Evolutionary conservation across 169 alveolate species (phyloP), one percentile per base, ranked within the genome.

Genomic region (Plasmodium yoelii): DNA sequence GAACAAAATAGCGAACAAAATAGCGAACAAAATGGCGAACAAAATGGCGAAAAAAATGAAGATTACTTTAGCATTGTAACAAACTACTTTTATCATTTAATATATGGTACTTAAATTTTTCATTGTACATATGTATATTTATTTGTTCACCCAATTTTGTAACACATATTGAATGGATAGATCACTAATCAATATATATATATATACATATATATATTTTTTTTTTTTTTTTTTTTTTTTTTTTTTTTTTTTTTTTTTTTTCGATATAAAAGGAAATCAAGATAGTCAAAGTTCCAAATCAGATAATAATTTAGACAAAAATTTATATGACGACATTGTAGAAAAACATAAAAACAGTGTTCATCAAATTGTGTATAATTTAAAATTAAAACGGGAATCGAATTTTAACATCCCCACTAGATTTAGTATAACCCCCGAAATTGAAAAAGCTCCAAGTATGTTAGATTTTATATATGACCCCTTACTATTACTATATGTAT

Each of bases 291-390:
- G 9, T n/a, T 15, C 28, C 5, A 7, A 13, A 53, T 0, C 0
- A n/a, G 28, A 15, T 13, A 0, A 39, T n/a, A 0, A 39, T n/a
- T n/a, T 72, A 6, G 65, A 46, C 1, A n/a, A 42, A 60, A 42
- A 15, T 24, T 5, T 15, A 39, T 18, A 22, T 28, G 42, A 46
- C 4, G 64, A 24, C 22, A 22, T 39, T 10, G 8, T 9, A 15
- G 55, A 49, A 9, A 15, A 61, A 28, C 63, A 44, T 7, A 46
- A 64, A 74, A 61, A 74, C 34, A 74, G 88, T 39, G 57, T 74
- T 10, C 72, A 74, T 15, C 88, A 74, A 74, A 65, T 74, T 9
- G 88, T 74, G 60, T 74, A 74, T 55, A 74, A 74, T 44, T 61
- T 74, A 65, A 74, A 74, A 55, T 47, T 74, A 19, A 74, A 60